Evolutionary conservation across 768 basidiomycete species (phyloP).

Genomic region (Aureoboletus auriporus): DNA sequence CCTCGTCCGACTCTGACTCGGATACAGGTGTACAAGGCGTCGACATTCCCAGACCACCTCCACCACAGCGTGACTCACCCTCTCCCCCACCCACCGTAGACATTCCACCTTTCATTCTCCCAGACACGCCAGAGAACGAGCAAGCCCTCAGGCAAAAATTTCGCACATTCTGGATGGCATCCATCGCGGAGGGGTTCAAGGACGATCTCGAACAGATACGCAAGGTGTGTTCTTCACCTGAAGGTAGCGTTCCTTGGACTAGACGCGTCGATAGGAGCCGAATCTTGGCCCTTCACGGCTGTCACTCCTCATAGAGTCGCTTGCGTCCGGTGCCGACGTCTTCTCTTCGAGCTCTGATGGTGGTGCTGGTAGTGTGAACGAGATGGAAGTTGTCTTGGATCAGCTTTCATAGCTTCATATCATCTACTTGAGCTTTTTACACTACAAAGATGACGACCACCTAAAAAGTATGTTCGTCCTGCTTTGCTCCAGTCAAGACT

Average conservation of each 20-base stretch:
- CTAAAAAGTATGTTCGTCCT: too few species aligned
- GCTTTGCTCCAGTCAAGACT: too few species aligned
- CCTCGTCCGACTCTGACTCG: conserved; percentile 19
- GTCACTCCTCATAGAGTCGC: conserved; percentile 73
- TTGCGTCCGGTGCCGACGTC: conserved; percentile 75
- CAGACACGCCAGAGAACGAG: conserved; percentile 41
- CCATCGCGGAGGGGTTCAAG: conserved; percentile 76
- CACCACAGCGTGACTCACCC: conserved; percentile 19
- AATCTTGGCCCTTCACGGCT: conserved; percentile 66
- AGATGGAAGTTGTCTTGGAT: conserved; percentile 73
- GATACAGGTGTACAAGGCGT: conserved; percentile 6
- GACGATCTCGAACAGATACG: conserved; percentile 82
- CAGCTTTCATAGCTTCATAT: conserved; percentile 15
- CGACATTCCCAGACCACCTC: not conserved
- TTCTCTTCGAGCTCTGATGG: conserved; percentile 44
- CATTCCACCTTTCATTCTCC: conserved; percentile 58
- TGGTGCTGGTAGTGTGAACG: conserved; percentile 41
- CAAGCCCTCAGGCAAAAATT: conserved; percentile 61
- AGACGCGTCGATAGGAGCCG: conserved; percentile 44
- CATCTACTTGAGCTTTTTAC: not conserved
- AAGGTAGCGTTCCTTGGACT: not conserved
- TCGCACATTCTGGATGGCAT: conserved; percentile 83
- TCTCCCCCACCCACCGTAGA: conserved; percentile 18
- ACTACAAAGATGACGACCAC: too few species aligned
- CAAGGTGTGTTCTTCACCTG: conserved; percentile 47